Percentiles rank a stretch among this genome's conserved stretches.
Evolutionary conservation across 305 asterid genomes (phyloP).

Genomic region (Fraxinus baroniana): DNA sequence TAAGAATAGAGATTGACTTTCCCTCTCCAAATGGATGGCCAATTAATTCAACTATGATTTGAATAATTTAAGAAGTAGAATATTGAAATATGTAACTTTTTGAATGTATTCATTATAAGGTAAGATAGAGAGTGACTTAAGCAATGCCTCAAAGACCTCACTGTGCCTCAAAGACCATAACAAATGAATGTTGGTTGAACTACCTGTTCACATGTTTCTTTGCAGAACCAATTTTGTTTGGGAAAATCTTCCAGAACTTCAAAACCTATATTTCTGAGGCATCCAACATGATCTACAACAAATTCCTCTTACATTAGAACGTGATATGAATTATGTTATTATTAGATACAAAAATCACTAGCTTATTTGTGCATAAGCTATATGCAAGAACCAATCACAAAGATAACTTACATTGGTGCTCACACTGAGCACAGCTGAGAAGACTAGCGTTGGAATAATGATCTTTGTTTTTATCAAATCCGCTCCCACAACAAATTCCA

Average conservation of each 20-base stretch:
- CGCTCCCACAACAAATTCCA: constrained; percentile 52
- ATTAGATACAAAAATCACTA: neutral
- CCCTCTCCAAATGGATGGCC: neutral
- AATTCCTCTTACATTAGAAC: constrained; percentile 27
- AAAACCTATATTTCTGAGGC: constrained; percentile 46
- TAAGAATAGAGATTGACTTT: neutral
- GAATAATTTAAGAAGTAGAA: neutral
- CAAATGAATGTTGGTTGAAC: constrained; percentile 6
- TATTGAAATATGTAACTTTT: neutral
- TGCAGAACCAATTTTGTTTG: constrained; percentile 69
- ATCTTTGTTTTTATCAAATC: constrained; percentile 30
- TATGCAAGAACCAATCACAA: constrained; percentile 3
- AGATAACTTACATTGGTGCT: constrained; percentile 59
- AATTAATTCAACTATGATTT: neutral
- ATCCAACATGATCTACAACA: constrained; percentile 63
- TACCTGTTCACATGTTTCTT: constrained; percentile 68
- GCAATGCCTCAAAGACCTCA: neutral
- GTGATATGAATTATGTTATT: neutral
- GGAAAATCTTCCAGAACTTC: constrained; percentile 29
- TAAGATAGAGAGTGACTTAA: neutral
- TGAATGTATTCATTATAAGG: neutral
- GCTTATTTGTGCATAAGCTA: constrained; percentile 11
- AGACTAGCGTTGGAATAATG: constrained; percentile 27
- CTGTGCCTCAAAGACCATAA: neutral
- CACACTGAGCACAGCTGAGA: constrained; percentile 71